Conservation (phyloP, 1,139 yeast species). For the Eremothecium gossypii region DNA sequence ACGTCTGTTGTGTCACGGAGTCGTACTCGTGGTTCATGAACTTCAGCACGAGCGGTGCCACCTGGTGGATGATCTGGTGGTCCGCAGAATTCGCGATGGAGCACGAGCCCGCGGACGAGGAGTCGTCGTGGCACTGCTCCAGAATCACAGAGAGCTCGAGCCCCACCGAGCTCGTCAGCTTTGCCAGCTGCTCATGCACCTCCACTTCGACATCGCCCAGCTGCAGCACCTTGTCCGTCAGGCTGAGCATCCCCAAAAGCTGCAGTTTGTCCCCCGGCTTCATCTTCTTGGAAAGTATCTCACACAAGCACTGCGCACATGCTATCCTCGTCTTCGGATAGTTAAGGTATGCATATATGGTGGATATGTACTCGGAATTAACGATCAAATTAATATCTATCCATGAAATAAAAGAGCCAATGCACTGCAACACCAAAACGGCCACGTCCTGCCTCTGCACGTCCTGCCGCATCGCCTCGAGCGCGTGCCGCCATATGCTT, state of each 20-base stretch:
- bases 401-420: slow-evolving; percentile 91
- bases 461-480: slow-evolving; percentile 29
- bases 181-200: slow-evolving; percentile 69
- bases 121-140: slow-evolving; percentile 29
- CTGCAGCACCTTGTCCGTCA: slow-evolving; percentile 39
- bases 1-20: slow-evolving; percentile 75
- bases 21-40: slow-evolving; percentile 75
- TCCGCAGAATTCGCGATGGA: slow-evolving; percentile 37
- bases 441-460: slow-evolving; percentile 18
- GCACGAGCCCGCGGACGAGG: slow-evolving; percentile 19
- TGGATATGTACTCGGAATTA: slow-evolving; percentile 51
- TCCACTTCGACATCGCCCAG: slow-evolving; percentile 40
- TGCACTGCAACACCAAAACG: slow-evolving; percentile 29
- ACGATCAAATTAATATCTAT: slow-evolving; percentile 80
- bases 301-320: slow-evolving; percentile 68
- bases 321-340: slow-evolving; percentile 42
- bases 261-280: slow-evolving; percentile 76
- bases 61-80: slow-evolving; percentile 40
- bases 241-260: slow-evolving; percentile 57
- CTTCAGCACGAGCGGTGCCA: slow-evolving; percentile 65
- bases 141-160: slow-evolving; percentile 57
- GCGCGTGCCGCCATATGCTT: slow-evolving; percentile 56
- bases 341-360: slow-evolving; percentile 56
- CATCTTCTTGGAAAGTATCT: slow-evolving; percentile 88
- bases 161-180: slow-evolving; percentile 65